These are phyloP conservation scores for Cryphonectria japonica DNA, from an alignment of 2,329 filamentous ascomycete species.

Conservation along the genomic window DNA sequence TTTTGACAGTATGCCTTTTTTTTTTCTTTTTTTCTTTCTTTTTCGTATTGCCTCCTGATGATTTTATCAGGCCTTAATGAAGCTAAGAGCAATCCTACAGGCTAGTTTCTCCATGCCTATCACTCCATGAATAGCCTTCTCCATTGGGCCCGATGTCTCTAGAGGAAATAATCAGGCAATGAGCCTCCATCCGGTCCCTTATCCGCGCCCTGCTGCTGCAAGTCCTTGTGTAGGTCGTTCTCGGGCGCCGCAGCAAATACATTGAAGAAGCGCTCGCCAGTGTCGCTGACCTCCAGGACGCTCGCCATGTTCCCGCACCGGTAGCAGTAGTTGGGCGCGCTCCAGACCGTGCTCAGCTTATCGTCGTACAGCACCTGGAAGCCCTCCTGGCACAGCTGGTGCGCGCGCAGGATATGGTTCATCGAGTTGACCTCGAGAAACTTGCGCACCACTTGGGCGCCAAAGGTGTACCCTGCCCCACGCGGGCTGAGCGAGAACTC, in stretches of 20 bases:
- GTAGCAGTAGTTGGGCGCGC: slow-evolving; percentile 94
- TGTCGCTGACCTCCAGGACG: slow-evolving; percentile 93
- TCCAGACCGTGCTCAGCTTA: slow-evolving; percentile 94
- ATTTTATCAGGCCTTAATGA: neutral
- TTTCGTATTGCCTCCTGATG: neutral
- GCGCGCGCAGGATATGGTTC: slow-evolving; percentile 96
- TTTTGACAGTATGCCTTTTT: neutral
- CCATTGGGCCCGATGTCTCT: slow-evolving; percentile 28
- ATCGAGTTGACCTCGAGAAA: slow-evolving; percentile 97
- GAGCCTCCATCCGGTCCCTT: slow-evolving; percentile 66
- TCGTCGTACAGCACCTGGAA: slow-evolving; percentile 98
- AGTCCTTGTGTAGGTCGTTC: slow-evolving; percentile 88
- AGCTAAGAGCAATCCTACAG: neutral
- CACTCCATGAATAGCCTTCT: neutral
- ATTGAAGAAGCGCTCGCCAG: slow-evolving; percentile 93
- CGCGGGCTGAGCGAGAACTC: slow-evolving; percentile 94
- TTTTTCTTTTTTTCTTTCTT: neutral
- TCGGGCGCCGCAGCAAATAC: slow-evolving; percentile 97
- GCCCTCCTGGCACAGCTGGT: slow-evolving; percentile 97
- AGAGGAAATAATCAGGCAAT: slow-evolving; percentile 75
- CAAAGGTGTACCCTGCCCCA: slow-evolving; percentile 96
- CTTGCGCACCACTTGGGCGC: slow-evolving; percentile 96
- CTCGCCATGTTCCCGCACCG: slow-evolving; percentile 96
- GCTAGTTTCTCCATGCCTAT: too few relatives aligned
- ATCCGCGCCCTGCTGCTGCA: slow-evolving; percentile 64